Evolutionary conservation across 208 protist species (phyloP), one percentile per base, ranked within the genome.

Genomic region (Trypanosoma boissoni): DNA sequence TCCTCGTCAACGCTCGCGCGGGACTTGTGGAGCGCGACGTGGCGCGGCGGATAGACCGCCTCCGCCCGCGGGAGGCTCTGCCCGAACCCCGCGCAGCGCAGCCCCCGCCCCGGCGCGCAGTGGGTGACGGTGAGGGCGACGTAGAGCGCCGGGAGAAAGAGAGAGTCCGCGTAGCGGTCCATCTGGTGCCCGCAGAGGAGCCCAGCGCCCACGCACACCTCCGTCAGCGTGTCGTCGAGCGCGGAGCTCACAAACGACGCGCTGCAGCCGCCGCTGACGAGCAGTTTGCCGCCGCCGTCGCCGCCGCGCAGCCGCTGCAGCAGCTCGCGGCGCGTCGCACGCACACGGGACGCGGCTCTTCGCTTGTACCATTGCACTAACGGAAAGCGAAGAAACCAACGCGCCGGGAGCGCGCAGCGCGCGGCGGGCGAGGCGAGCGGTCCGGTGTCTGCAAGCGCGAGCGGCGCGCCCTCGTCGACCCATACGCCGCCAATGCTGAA

Each of bases 81-180:
- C 9, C 59, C 59, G 39, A 65, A 65, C 16, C 59, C 59, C 21
- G 32, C n/a, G 42, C 59, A 65, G 16, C 55, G 18, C 20, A 45
- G 28, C 28, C 28, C 14, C 6, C 45, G 41, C 3, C 26, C n/a
- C n/a, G 52, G 29, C 20, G 26, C 41, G 10, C 29, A 28, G 5
- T 32, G 62, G 2, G 45, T 68, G 1, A 53, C 42, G 4, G 2
- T 31, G 23, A 68, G 36, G 18, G 62, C 62, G 29, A 68, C 52
- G 48, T 57, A 68, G 26, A 68, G 45, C 8, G 62, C 51, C 8
- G 62, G 62, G 20, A 24, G 26, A 27, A 68, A 59, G 7, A 42
- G 20, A 4, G 62, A 58, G 27, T 59, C 37, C 12, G 45, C 44
- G 43, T 51, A 58, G 37, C 62, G 39, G 28, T 68, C 62, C 4